Percentiles rank a stretch among this genome's conserved stretches.
These are phyloP conservation scores for Eucalyptus sp. DNA, from an alignment of 345 rosid genomes.

Conservation along the genomic window DNA sequence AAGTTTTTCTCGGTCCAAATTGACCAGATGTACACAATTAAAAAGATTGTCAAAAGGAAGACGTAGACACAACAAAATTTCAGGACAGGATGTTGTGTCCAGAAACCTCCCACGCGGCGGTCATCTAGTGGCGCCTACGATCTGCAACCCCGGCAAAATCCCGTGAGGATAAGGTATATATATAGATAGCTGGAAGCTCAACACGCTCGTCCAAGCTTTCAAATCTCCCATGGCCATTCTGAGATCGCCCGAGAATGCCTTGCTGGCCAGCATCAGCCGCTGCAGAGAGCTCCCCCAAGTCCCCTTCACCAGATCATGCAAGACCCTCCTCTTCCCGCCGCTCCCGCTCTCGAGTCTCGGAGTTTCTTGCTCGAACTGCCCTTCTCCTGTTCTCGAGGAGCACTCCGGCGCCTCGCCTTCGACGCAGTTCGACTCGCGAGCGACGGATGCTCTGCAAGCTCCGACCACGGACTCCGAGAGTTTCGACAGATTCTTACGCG, in stretches of 20 bases:
- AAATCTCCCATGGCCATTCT: slow-evolving; percentile 31
- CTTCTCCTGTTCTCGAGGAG: slow-evolving; percentile 40
- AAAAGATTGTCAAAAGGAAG: background rate
- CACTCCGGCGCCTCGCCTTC: slow-evolving; percentile 10
- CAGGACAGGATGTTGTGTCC: background rate
- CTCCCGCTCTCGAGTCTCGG: slow-evolving; percentile 10
- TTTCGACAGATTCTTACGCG: slow-evolving; percentile 28
- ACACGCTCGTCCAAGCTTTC: background rate
- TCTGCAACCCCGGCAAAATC: background rate
- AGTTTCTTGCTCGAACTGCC: slow-evolving; percentile 20
- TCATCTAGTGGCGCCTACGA: background rate
- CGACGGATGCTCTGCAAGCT: background rate
- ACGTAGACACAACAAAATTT: too few species aligned
- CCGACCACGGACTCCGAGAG: slow-evolving; percentile 6
- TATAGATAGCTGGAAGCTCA: background rate
- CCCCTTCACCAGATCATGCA: slow-evolving; percentile 10
- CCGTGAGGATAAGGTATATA: slow-evolving; percentile 6
- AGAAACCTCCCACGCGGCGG: background rate
- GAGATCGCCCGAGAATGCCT: slow-evolving; percentile 24
- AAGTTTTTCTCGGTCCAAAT: too few species aligned
- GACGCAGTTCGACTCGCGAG: background rate
- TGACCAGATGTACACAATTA: fast-evolving
- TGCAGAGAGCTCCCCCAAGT: background rate
- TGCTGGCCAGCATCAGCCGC: slow-evolving; percentile 13
- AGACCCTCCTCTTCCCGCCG: slow-evolving; percentile 7